Conservation (phyloP, 192 early-diverging fungal genomes). For the Entomortierella parvispora region DNA sequence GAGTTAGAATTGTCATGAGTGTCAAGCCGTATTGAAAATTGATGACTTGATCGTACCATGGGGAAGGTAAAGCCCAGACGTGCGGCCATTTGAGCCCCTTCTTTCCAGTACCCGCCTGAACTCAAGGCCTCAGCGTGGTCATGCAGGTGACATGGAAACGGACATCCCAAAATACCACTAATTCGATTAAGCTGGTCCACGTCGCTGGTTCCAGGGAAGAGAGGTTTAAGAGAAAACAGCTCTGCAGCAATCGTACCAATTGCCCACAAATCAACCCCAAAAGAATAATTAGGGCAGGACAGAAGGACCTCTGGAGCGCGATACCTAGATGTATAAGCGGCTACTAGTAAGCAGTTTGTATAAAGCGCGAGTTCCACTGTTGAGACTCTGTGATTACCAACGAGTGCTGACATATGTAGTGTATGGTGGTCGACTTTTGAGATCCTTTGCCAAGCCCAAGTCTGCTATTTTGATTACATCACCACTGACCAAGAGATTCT, state of each 20-base stretch:
- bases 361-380: too few species aligned
- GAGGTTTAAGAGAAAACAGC: constrained; percentile 83
- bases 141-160: constrained; percentile 27
- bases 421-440: constrained; percentile 88
- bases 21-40: neutral
- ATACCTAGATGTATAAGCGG: constrained; percentile 75
- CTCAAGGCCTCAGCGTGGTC: neutral
- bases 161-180: constrained; percentile 83
- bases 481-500: constrained; percentile 88
- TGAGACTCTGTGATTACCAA: constrained; percentile 70
- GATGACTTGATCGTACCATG: constrained; percentile 48
- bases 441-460: constrained; percentile 94
- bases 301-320: constrained; percentile 95
- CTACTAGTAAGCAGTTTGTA: neutral
- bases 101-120: constrained; percentile 77
- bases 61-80: constrained; percentile 77
- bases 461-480: constrained; percentile 90
- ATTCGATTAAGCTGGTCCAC: constrained; percentile 93
- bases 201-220: constrained; percentile 95
- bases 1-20: neutral
- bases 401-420: constrained; percentile 98
- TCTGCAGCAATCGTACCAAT: constrained; percentile 93
- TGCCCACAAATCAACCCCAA: constrained; percentile 97
- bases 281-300: constrained; percentile 82
- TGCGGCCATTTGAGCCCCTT: constrained; percentile 73